Base-by-base conservation (phyloP, 345 rosid species). In the Eucalyptus polyanthemos region DNA sequence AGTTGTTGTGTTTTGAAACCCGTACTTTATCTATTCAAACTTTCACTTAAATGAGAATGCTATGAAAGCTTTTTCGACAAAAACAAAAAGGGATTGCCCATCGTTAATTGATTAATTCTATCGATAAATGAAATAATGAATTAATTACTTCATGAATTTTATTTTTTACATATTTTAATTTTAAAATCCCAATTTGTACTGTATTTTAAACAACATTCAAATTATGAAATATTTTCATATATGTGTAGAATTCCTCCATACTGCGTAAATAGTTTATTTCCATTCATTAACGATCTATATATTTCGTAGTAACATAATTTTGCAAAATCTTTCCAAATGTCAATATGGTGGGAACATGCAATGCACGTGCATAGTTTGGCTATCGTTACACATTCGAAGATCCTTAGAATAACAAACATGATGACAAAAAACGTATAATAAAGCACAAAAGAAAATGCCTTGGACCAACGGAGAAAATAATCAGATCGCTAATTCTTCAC, bases 401-500 rank as follows among this genome's bases (percentile, higher is more conserved):
- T 76, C 8, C 7, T 76, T 76, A 76, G 45, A 37, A 76, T 21
- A 37, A 40, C 45, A 37, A 37, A 19, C 14, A 2, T 19, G 47
- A 11, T 10, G 11, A 37, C 8, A 0, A 76, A 1, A 10, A 37
- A 37, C 1, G 45, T 6, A 37, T 37, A 6, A 5, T 37, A 11
- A 37, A 72, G 83, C 14, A 72, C 27, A 19, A 10, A 40, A 72
- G 81, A 34, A 19, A 72, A 72, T 72, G 45, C 25, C 45, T 72
- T 7, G 0, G 44, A 21, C 45, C 27, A 72, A 72, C 0, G 27
- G 7, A 19, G 14, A 40, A 19, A 72, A 21, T 62, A 27, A 34
- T 37, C 24, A 34, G 13, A 5, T 34, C 8, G 10, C 22, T 34
- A 10, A 34, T 31, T 15, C 40, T 72, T 34, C 11, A 72, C 37